phyloP scores from a whole-genome alignment of 2,329 filamentous ascomycete genomes.

The Aspergillus bombycis region DNA sequence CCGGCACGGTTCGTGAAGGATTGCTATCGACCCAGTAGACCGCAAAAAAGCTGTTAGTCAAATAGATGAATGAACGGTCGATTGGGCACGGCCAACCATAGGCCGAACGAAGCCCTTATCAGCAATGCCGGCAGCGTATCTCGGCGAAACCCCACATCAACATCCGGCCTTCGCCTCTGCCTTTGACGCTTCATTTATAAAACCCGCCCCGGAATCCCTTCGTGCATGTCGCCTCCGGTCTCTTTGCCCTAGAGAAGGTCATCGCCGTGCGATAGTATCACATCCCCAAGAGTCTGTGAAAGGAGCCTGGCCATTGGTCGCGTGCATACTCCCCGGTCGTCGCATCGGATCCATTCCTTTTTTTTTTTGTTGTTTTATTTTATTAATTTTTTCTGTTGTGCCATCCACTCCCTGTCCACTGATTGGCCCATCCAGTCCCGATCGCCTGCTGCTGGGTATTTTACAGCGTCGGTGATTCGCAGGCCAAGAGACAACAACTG shows the following conservation, averaged over 20 bases:
- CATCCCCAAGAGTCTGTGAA: not conserved
- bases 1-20: not conserved
- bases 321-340: not conserved
- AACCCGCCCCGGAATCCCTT: not conserved
- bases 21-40: not conserved
- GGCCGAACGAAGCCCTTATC: constrained; percentile 19
- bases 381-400: constrained; percentile 7
- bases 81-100: constrained; percentile 14
- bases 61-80: constrained; percentile 1
- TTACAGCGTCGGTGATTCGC: constrained; percentile 16
- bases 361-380: constrained; percentile 14
- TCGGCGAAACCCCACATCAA: constrained; percentile 20
- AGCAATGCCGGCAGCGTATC: constrained; percentile 17
- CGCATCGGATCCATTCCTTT: not conserved
- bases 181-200: not conserved
- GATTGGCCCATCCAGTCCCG: constrained; percentile 14
- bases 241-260: not conserved
- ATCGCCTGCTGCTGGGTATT: constrained; percentile 9
- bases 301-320: not conserved
- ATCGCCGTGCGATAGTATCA: not conserved
- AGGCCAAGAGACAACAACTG: constrained; percentile 14
- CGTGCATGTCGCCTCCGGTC: not conserved
- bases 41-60: constrained; percentile 10
- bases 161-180: constrained; percentile 21
- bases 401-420: constrained; percentile 2